Evolutionary conservation across 148 eudicot genomes (phyloP).

Genomic region (Arctostaphylos glauca): DNA sequence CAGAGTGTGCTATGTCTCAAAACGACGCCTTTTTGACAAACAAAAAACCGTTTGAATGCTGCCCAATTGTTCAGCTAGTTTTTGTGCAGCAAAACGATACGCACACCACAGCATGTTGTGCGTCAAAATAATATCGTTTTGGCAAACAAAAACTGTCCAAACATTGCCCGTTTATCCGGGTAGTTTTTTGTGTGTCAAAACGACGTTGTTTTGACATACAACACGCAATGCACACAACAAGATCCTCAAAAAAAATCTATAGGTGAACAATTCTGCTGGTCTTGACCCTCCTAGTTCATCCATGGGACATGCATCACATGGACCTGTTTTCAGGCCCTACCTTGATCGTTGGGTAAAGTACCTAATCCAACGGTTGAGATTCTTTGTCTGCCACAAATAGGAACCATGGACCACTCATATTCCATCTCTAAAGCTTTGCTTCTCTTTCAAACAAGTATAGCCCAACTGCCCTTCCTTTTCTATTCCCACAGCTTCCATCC

Average conservation of each 20-base stretch:
- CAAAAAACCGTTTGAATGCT: too few relatives aligned
- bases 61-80: too few relatives aligned
- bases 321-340: not conserved
- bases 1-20: too few relatives aligned
- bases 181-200: too few relatives aligned
- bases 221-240: not conserved
- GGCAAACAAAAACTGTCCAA: too few relatives aligned
- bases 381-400: conserved; percentile 13
- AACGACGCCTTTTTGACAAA: too few relatives aligned
- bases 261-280: not conserved
- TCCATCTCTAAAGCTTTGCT: conserved; percentile 4
- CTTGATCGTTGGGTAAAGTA: not conserved
- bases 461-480: not conserved
- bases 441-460: not conserved
- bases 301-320: not conserved
- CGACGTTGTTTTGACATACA: too few relatives aligned
- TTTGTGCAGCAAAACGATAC: too few relatives aligned
- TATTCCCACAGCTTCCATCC: not conserved
- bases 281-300: not conserved
- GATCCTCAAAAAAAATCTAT: not conserved
- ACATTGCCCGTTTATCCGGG: too few relatives aligned
- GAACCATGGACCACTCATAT: not conserved
- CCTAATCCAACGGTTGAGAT: conserved; percentile 2
- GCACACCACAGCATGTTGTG: too few relatives aligned
- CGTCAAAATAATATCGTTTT: too few relatives aligned